phyloP scores from a whole-genome alignment of 768 basidiomycete species.

The Boletellus sp. region DNA sequence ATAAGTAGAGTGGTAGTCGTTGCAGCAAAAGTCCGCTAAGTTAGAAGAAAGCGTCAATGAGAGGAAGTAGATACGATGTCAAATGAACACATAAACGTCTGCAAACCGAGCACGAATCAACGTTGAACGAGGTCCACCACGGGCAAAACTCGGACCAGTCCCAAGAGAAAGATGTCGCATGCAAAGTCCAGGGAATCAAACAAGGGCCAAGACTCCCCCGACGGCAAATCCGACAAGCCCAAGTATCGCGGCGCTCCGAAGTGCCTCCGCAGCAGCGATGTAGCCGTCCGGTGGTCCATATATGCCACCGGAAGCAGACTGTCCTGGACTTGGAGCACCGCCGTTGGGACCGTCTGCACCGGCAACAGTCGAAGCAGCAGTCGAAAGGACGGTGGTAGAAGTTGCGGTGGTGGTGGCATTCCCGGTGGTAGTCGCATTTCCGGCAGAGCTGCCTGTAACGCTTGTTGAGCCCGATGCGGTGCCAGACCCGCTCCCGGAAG shows the following conservation, averaged over 20 bases:
- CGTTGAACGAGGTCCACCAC: conserved; percentile 14
- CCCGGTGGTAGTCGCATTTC: conserved; percentile 30
- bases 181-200: conserved; percentile 30
- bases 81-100: conserved; percentile 19
- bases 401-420: conserved; percentile 32
- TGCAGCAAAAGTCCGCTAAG: conserved; percentile 18
- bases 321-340: conserved; percentile 58
- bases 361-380: conserved; percentile 52
- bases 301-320: conserved; percentile 39
- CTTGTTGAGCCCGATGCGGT: conserved; percentile 22
- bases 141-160: conserved; percentile 5
- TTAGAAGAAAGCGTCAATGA: conserved; percentile 28
- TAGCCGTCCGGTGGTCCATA: conserved; percentile 70
- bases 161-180: conserved; percentile 13
- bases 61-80: conserved; percentile 17
- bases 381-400: conserved; percentile 35
- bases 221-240: conserved; percentile 44
- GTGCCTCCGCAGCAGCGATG: conserved; percentile 51
- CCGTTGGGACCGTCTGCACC: conserved; percentile 41
- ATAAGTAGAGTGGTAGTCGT: conserved; percentile 12
- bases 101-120: conserved; percentile 12
- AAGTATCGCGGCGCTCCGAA: conserved; percentile 45
- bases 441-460: conserved; percentile 13
- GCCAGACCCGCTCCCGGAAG: conserved; percentile 16
- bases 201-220: conserved; percentile 45